Evolutionary conservation across 2,329 filamentous ascomycete species (phyloP).

Genomic region (Ophiocordyceps robertsii): DNA sequence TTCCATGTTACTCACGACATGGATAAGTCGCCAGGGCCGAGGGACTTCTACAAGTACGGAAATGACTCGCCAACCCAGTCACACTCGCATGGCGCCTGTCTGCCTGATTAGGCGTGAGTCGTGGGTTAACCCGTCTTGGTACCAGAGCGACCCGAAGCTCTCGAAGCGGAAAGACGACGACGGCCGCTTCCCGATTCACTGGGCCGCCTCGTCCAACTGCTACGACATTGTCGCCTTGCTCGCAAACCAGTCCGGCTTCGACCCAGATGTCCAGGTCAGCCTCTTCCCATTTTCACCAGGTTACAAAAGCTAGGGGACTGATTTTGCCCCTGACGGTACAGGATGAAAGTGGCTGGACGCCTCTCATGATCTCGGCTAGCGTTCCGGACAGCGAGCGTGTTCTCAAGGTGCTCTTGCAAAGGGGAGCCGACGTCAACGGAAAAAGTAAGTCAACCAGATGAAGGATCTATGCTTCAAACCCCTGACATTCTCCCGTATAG

Average conservation of each 20-base stretch:
- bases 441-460: conserved; percentile 39
- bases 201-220: conserved; percentile 79
- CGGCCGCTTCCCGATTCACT: conserved; percentile 82
- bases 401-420: conserved; percentile 52
- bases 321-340: conserved; percentile 13
- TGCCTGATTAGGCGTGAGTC: too few species aligned
- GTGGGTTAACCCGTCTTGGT: too few species aligned
- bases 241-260: conserved; percentile 58
- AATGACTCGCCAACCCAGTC: background rate
- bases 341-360: conserved; percentile 72
- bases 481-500: conserved; percentile 20
- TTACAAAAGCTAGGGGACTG: background rate
- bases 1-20: background rate
- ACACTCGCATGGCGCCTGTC: too few species aligned
- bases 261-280: conserved; percentile 64
- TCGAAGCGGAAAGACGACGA: conserved; percentile 65
- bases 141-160: conserved; percentile 65
- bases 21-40: conserved; percentile 6
- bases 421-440: conserved; percentile 58
- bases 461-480: background rate
- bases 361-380: conserved; percentile 70
- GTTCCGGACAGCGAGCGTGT: conserved; percentile 59
- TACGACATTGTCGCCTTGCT: conserved; percentile 62
- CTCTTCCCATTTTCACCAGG: background rate
- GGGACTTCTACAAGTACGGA: conserved; percentile 6